Evolutionary conservation across 2,329 filamentous ascomycete species (phyloP), one percentile per base, ranked within the genome.

Genomic region (Aaosphaeria pasadenensis): DNA sequence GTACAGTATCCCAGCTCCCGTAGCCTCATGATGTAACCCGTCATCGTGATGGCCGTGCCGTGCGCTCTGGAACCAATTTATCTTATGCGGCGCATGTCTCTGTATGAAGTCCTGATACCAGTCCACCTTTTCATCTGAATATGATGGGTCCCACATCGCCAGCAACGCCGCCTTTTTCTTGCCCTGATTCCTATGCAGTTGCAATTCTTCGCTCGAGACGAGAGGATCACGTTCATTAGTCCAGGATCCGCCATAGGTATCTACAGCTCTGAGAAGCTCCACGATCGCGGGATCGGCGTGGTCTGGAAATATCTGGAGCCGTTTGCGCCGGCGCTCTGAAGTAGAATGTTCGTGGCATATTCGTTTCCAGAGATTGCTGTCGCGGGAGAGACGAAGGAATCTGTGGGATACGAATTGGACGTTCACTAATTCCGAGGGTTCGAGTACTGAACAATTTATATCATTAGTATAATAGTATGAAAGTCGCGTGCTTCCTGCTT

Each of bases 61-160:
- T 30, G 86, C 84, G 46, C 82, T 77, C 62, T 91, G 80, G 39
- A 95, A 76, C 91, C 91, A 96, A 58, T 81, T 86, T 45, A 90
- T 75, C 11, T 78, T 79, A n/a, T 90, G 77, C 0, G 86, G 84
- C 1, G 84, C 90, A 69, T 91, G 80, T 32, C 91, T 81, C 45
- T 91, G 89, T 53, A 95, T 86, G 63, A 91, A 96, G 69, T 96
- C 91, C 47, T 88, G 81, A 67, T 95, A 96, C 87, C 90, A 96
- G 43, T 88, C 84, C 17, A 91, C 77, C 38, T 76, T 76, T 70
- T 96, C 91, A 4, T 71, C 74, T 0, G 84, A 81, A 54, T 87
- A 90, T 0, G 82, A 83, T 1, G 89, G 89, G 57, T 96, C 89
- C 91, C 91, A 96, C 57, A 89, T 89, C 4, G 85, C 85, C 62